Evolutionary conservation across 192 early-diverging fungal species (phyloP).

Genomic region (Jimgerdemannia flammicorona): DNA sequence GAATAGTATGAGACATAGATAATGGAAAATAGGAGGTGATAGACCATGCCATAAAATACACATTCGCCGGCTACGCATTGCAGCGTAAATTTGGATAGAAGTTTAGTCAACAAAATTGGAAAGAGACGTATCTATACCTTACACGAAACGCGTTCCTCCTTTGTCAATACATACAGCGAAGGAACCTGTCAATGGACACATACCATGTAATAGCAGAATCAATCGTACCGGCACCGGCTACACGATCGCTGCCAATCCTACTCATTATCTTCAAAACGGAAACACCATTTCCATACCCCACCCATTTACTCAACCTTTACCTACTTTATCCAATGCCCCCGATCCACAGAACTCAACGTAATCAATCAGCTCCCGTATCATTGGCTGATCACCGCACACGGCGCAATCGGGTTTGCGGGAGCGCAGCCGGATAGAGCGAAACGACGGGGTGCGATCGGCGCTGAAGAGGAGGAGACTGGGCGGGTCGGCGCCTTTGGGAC

Average conservation of each 20-base stretch:
- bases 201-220: background rate
- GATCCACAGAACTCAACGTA: constrained; percentile 91
- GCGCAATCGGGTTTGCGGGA: constrained; percentile 64
- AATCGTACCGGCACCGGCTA: no score
- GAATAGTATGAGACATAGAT: background rate
- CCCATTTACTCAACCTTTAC: constrained; percentile 2
- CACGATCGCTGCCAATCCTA: no score
- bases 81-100: no score
- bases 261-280: no score
- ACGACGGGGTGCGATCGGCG: constrained; percentile 60
- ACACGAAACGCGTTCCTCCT: background rate
- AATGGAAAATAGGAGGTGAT: no score
- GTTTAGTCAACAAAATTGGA: background rate
- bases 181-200: background rate
- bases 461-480: constrained; percentile 82
- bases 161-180: background rate
- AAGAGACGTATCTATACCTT: background rate
- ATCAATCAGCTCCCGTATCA: constrained; percentile 78
- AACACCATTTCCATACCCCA: no score
- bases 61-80: no score
- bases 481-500: constrained; percentile 26
- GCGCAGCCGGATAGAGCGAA: constrained; percentile 80
- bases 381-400: constrained; percentile 85
- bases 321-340: constrained; percentile 71
- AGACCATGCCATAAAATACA: no score